Evolutionary conservation across 345 rosid genomes (phyloP).

Genomic region (Hirschfeldia incana): DNA sequence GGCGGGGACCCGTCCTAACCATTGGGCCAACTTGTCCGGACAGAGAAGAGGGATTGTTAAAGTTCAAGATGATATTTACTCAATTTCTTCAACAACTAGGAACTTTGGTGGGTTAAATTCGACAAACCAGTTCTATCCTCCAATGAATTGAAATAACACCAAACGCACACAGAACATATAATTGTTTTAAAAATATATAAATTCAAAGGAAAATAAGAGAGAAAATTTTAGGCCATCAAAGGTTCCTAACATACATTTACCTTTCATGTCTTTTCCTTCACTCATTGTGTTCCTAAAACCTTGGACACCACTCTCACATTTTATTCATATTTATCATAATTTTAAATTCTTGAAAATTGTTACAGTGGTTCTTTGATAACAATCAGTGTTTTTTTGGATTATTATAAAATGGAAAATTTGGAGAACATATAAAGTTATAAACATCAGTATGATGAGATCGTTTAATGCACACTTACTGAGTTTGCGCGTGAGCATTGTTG

Average conservation of each 20-base stretch:
- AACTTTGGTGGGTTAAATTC: constrained; percentile 20
- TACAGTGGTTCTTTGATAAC: not conserved
- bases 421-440: constrained; percentile 4
- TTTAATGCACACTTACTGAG: not conserved
- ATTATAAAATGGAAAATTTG: not conserved
- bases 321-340: not conserved
- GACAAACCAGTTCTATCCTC: constrained; percentile 12
- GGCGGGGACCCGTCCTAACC: too few relatives aligned
- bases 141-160: constrained; percentile 21
- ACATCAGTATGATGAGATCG: not conserved
- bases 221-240: not conserved
- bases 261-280: constrained; percentile 13
- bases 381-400: not conserved
- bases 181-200: not conserved
- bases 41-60: not conserved
- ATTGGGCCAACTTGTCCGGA: too few relatives aligned
- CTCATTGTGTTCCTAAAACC: constrained; percentile 9
- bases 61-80: not conserved
- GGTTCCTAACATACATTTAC: not conserved
- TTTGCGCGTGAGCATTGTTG: not conserved
- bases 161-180: not conserved
- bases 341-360: not conserved
- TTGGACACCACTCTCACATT: not conserved
- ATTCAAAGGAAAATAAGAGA: not conserved
- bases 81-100: constrained; percentile 6